Conservation (phyloP, 805 yeast species). For the Yamadazyma akitaensis region DNA sequence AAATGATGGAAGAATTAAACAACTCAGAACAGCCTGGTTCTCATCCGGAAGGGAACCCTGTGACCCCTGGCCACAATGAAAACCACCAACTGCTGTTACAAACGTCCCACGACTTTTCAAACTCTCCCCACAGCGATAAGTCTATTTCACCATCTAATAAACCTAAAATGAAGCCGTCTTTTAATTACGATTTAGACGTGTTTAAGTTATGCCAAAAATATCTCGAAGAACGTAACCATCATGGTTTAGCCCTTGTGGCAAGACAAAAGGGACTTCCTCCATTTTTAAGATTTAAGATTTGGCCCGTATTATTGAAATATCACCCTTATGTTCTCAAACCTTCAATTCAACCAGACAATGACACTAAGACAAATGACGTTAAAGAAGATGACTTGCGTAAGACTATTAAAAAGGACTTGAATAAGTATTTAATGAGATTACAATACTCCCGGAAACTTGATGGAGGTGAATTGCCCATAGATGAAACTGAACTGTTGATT, state of each 20-base stretch:
- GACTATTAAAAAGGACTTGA: constrained; percentile 54
- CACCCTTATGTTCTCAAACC: constrained; percentile 87
- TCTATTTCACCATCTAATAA: not conserved
- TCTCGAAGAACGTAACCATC: constrained; percentile 58
- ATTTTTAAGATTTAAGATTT: constrained; percentile 65
- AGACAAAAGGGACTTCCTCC: constrained; percentile 87
- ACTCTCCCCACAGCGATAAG: constrained; percentile 3
- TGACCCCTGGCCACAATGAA: not conserved
- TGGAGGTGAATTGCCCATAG: not conserved
- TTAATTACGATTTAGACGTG: constrained; percentile 42
- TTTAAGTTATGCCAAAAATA: constrained; percentile 54
- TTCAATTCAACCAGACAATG: constrained; percentile 59
- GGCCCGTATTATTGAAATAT: constrained; percentile 79
- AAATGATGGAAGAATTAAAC: not conserved
- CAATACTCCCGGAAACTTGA: constrained; percentile 18
- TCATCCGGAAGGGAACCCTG: not conserved
- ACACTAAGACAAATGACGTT: constrained; percentile 11
- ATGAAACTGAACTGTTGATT: constrained; percentile 33
- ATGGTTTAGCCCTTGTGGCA: constrained; percentile 75
- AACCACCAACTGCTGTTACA: not conserved
- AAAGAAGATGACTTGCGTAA: constrained; percentile 22
- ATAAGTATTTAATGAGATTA: constrained; percentile 54
- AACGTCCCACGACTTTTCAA: not conserved
- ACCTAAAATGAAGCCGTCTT: constrained; percentile 18
- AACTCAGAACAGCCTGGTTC: not conserved